Base-by-base conservation (phyloP, 2,329 filamentous ascomycete genomes). In the Colletotrichum graminicola region DNA sequence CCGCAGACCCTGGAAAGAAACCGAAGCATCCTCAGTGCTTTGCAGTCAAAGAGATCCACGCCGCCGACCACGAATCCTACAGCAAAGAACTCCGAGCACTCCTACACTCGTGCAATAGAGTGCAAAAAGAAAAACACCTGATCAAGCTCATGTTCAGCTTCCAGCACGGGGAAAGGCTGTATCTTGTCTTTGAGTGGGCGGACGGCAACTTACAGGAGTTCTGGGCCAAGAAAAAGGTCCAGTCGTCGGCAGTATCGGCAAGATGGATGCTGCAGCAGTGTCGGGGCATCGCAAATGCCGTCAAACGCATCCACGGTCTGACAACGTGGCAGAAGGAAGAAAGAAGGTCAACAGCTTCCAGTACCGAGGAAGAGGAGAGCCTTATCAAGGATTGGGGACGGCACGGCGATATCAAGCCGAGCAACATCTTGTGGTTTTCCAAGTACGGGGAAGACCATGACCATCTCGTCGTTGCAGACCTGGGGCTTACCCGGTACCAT, bases 101-200 rank as follows among this genome's bases (percentile, higher is more conserved):
- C 3, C 47, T 66, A n/a, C n/a, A 6, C 6, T 18, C 62, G 21
- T 59, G 62, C 39, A 47, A 47, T 12, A 59, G 36, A n/a, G 55
- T 49, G 18, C 55, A 66, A 36, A 59, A 60, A 12, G 67, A 65
- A 11, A 60, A 66, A 16, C 68, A 68, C 34, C 56, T 75, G 2
- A 61, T 73, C 23, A 71, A 74, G 21, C 59, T 73, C 12, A 66
- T 75, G 5, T 45, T 74, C 3, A 73, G 67, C 3, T 73, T 70
- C 21, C 51, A 68, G 39, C 59, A 74, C 18, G 62, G 73, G 0
- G 49, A 64, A 0, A 54, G 16, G 39, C 66, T 16, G 3, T 75
- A 66, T 52, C 60, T 75, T 10, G 29, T 74, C 5, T 75, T 75
- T 16, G 67, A 72, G 41, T 75, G 71, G 71, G 74, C 73, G 26